phyloP scores from a whole-genome alignment of 768 basidiomycete species.

The Sarcodon sp. region DNA sequence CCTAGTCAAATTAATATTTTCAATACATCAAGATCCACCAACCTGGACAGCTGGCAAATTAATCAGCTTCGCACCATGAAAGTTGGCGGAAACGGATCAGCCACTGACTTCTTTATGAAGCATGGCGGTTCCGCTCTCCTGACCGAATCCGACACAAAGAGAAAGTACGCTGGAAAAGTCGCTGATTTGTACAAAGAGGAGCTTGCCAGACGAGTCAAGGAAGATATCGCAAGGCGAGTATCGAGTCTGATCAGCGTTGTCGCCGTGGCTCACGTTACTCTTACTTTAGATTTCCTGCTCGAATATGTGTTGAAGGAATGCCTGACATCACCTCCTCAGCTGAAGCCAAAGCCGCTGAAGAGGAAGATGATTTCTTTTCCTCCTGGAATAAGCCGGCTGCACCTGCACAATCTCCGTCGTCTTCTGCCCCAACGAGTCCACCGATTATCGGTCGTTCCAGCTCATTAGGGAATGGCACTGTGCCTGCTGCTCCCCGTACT shows the following conservation, averaged over 20 bases:
- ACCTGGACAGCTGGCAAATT: slow-evolving; percentile 90
- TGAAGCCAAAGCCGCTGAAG: slow-evolving; percentile 16
- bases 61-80: slow-evolving; percentile 92
- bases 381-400: slow-evolving; percentile 82
- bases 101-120: slow-evolving; percentile 81
- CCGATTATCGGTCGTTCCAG: slow-evolving; percentile 46
- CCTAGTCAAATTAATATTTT: background rate
- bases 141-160: slow-evolving; percentile 66
- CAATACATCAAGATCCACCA: slow-evolving; percentile 65
- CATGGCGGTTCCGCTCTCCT: slow-evolving; percentile 69
- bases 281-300: slow-evolving; percentile 52
- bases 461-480: slow-evolving; percentile 13
- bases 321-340: slow-evolving; percentile 19
- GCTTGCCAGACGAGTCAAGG: slow-evolving; percentile 63
- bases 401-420: slow-evolving; percentile 14
- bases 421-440: slow-evolving; percentile 33
- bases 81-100: slow-evolving; percentile 82
- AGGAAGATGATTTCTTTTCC: slow-evolving; percentile 91
- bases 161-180: slow-evolving; percentile 76
- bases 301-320: slow-evolving; percentile 73
- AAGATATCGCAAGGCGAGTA: slow-evolving; percentile 57
- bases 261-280: background rate
- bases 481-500: slow-evolving; percentile 35
- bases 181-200: slow-evolving; percentile 92
- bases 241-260: background rate